Evolutionary conservation across 2,329 filamentous ascomycete species (phyloP), one percentile per base, ranked within the genome.

Genomic region (Penicillium italicum): DNA sequence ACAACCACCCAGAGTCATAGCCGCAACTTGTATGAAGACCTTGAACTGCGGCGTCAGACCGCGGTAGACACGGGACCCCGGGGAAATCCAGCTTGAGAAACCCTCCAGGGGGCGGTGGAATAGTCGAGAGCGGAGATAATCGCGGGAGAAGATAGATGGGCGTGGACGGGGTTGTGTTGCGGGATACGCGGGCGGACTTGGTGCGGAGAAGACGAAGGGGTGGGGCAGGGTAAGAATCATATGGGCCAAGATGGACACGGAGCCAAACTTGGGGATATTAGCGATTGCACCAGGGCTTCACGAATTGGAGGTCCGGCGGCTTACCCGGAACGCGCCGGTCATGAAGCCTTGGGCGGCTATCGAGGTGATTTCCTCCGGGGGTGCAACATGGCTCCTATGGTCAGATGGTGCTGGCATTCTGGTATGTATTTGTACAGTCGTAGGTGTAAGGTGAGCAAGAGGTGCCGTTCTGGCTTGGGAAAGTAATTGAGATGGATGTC

Each of bases 31-130:
- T 34, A 80, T 61, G 59, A 78, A 79, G 28, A 78, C 73, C 58
- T 80, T 80, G 66, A 79, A 80, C 57, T 80, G 78, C 42, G 75
- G 69, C 14, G 78, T 80, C 55, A 80, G 62, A 6, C 74, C 73
- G 24, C 77, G 76, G 63, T 80, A 80, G 37, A 80, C 59, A 28
- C 69, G 74, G 38, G 72, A 72, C 7, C 65, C 62, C 16, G 71
- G 75, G 18, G 73, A 77, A 50, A 80, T 70, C 64, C 78, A 78
- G 24, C 73, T 70, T 0, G 78, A 81, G 63, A 82, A 78, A 0
- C 74, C 77, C 52, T 80, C 77, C 6, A 81, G 62, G 2, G 76
- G 74, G 28, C 70, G 66, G 61, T 76, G 70, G 59, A 74, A 67
- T 7, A 73, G 57, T 28, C 63, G 66, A 11, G 70, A 69, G 28